Evolutionary conservation across 169 alveolate genomes (phyloP).

Genomic region (Plasmodium berghei): DNA sequence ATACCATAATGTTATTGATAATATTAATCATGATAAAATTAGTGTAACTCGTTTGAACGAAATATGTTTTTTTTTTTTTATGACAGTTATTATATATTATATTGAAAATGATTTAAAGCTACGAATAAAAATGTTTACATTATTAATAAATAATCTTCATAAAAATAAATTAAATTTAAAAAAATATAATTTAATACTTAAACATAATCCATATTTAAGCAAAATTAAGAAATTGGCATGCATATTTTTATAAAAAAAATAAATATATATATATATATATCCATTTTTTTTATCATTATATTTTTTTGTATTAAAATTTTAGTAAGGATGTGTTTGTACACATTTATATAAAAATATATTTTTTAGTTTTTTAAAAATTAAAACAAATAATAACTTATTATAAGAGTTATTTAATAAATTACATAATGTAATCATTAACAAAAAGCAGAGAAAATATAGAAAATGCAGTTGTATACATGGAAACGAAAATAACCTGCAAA

Average conservation of each 20-base stretch:
- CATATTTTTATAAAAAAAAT: conserved; percentile 10
- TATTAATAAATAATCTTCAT: conserved; percentile 13
- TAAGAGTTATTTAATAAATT: background rate
- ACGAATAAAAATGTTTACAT: conserved; percentile 8
- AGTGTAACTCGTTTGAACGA: conserved; percentile 19
- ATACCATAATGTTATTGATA: too few relatives aligned
- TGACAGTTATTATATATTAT: conserved; percentile 47
- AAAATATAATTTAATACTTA: conserved; percentile 30
- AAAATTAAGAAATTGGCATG: conserved; percentile 35
- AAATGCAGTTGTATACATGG: background rate
- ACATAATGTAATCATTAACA: background rate
- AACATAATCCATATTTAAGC: conserved; percentile 37
- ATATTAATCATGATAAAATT: background rate
- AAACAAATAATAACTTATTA: background rate
- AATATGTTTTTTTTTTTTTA: conserved; percentile 26
- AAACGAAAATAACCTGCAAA: background rate
- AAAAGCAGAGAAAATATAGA: background rate
- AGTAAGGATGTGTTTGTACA: background rate
- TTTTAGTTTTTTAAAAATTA: background rate
- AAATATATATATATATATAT: background rate
- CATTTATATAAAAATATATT: background rate
- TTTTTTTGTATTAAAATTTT: background rate
- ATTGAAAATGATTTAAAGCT: conserved; percentile 53
- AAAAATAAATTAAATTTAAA: conserved; percentile 10
- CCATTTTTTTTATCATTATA: background rate